Conservation (phyloP, 2,329 filamentous ascomycete species). For the Diaporthe caulivora region DNA sequence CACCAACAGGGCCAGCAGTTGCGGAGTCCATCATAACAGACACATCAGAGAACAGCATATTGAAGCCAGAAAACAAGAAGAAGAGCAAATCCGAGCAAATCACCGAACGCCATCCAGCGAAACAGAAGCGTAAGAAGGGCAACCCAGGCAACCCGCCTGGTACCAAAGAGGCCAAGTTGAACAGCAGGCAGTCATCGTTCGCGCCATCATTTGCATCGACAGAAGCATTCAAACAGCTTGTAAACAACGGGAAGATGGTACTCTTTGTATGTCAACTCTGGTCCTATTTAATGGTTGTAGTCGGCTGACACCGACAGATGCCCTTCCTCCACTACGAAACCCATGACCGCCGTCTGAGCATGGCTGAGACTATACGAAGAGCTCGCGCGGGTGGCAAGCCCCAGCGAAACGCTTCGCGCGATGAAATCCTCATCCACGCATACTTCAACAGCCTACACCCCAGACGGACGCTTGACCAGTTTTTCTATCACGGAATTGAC, state of each 20-base stretch:
- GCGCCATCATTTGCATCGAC: conserved; percentile 42
- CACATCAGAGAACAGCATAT: conserved; percentile 41
- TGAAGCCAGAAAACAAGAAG: conserved; percentile 48
- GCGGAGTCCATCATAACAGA: conserved; percentile 36
- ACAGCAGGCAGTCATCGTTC: conserved; percentile 38
- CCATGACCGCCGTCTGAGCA: conserved; percentile 63
- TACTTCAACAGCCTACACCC: conserved; percentile 67
- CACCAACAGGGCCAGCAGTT: neutral
- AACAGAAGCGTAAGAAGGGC: conserved; percentile 48
- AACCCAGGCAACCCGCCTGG: conserved; percentile 52
- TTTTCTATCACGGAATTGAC: conserved; percentile 74
- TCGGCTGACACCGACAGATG: conserved; percentile 58
- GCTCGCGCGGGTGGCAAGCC: conserved; percentile 49
- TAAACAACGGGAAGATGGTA: conserved; percentile 47
- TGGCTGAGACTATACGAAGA: conserved; percentile 64
- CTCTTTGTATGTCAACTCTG: conserved; percentile 49
- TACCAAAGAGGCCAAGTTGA: conserved; percentile 46
- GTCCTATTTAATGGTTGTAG: conserved; percentile 20
- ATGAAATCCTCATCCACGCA: conserved; percentile 61
- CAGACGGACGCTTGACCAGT: conserved; percentile 74
- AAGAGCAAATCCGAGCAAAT: conserved; percentile 53
- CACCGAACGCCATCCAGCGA: conserved; percentile 51
- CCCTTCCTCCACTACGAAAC: conserved; percentile 76
- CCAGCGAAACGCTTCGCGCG: conserved; percentile 47
- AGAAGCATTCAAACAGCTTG: conserved; percentile 47